These are phyloP conservation scores for Suhomyces sp. DNA, from an alignment of 805 yeast species.

Conservation along the genomic window DNA sequence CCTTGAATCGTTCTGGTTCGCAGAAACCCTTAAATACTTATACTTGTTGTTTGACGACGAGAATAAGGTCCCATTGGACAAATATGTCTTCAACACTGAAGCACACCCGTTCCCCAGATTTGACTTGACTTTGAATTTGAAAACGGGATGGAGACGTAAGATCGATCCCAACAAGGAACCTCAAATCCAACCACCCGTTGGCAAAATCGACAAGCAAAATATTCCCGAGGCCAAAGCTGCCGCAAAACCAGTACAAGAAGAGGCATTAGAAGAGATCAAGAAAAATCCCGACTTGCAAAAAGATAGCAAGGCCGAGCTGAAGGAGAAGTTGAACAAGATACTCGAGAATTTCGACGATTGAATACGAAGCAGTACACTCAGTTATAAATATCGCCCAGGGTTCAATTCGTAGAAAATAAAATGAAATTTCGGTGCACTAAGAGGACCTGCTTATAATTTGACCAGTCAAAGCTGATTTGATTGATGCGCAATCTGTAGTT, in stretches of 20 bases:
- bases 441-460: background rate
- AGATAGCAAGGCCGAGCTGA: constrained; percentile 24
- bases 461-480: background rate
- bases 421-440: background rate
- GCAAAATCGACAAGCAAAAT: constrained; percentile 25
- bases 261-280: constrained; percentile 31
- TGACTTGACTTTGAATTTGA: constrained; percentile 47
- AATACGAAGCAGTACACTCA: background rate
- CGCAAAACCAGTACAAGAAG: constrained; percentile 35
- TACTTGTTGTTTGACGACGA: constrained; percentile 73
- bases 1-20: constrained; percentile 90
- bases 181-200: constrained; percentile 7
- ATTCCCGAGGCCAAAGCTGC: constrained; percentile 43
- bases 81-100: constrained; percentile 83
- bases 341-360: background rate
- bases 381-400: background rate
- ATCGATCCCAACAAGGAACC: constrained; percentile 18
- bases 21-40: constrained; percentile 86
- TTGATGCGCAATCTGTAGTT: background rate
- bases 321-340: constrained; percentile 23
- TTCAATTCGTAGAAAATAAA: background rate
- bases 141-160: constrained; percentile 60
- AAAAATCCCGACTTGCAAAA: constrained; percentile 31
- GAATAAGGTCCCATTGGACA: constrained; percentile 59
- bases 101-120: constrained; percentile 91